These are phyloP conservation scores for Apostasia shenzhenica DNA, from an alignment of 106 monocot species.

Conservation along the genomic window DNA sequence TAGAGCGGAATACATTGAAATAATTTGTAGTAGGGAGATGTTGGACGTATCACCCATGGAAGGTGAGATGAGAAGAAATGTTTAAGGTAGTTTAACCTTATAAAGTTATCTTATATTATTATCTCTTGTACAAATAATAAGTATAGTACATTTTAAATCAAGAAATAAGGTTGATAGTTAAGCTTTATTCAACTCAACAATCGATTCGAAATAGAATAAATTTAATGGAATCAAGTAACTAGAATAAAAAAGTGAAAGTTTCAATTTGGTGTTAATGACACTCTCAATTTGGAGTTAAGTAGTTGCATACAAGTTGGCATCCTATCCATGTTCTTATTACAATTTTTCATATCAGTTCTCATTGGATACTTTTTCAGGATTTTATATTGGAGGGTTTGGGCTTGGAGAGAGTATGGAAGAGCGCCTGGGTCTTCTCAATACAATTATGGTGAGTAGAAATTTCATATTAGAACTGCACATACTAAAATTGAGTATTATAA, in stretches of 20 bases:
- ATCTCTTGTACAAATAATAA: background rate
- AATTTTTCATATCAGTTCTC: background rate
- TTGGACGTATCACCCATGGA: no score
- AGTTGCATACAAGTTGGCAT: background rate
- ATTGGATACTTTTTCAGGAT: constrained; percentile 45
- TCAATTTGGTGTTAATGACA: no score
- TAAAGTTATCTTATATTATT: no score
- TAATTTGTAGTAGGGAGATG: no score
- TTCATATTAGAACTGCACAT: background rate
- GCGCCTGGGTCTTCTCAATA: constrained; percentile 55
- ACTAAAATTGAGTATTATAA: constrained; percentile 1
- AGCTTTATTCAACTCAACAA: background rate
- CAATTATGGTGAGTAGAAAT: constrained; percentile 48
- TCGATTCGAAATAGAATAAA: background rate
- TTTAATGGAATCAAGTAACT: no score
- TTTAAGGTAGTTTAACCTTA: no score
- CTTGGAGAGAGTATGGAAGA: constrained; percentile 90
- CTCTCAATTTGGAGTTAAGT: no score
- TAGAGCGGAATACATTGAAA: no score
- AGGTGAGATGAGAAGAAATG: no score
- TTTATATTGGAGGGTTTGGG: constrained; percentile 95
- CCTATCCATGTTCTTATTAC: constrained; percentile 1
- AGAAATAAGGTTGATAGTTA: background rate
- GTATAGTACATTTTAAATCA: background rate
- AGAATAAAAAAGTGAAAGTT: no score